Conservation (phyloP, 768 basidiomycete species). For the Inosperma sp. region DNA sequence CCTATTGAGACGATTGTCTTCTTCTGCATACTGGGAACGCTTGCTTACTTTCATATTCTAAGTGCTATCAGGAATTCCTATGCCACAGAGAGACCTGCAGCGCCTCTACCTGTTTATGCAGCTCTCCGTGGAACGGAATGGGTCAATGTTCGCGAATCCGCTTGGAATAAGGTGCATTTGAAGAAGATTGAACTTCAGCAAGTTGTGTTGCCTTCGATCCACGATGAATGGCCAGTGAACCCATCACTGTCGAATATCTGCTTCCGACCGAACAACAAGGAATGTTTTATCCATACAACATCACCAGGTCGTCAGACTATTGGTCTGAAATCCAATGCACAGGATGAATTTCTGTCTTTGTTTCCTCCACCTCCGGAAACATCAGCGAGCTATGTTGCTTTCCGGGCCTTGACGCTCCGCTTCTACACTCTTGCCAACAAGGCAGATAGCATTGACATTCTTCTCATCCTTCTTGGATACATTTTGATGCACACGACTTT, state of each 20-base stretch:
- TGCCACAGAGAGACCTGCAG: slow-evolving; percentile 37
- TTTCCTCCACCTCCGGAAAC: slow-evolving; percentile 1
- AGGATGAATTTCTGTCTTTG: no score
- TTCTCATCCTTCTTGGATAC: slow-evolving; percentile 91
- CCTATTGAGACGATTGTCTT: slow-evolving; percentile 90
- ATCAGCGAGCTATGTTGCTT: not conserved
- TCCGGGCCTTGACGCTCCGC: no score
- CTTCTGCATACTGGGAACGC: slow-evolving; percentile 83
- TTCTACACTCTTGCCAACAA: slow-evolving; percentile 33
- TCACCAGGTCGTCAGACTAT: no score
- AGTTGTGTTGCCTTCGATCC: slow-evolving; percentile 53
- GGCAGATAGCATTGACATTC: slow-evolving; percentile 93
- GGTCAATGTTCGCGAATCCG: slow-evolving; percentile 53
- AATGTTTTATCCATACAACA: slow-evolving; percentile 21
- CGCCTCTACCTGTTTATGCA: slow-evolving; percentile 52
- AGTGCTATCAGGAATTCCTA: slow-evolving; percentile 79
- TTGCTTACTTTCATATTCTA: slow-evolving; percentile 93
- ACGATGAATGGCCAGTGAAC: no score
- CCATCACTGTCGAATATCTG: no score
- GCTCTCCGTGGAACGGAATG: slow-evolving; percentile 54
- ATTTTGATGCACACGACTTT: slow-evolving; percentile 95
- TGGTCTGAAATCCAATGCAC: slow-evolving; percentile 12
- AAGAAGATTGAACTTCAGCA: slow-evolving; percentile 26
- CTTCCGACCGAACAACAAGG: no score
- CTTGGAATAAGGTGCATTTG: slow-evolving; percentile 37